phyloP scores from a whole-genome alignment of 176 grass and related monocot genomes.

The Musa troglodytarum region DNA sequence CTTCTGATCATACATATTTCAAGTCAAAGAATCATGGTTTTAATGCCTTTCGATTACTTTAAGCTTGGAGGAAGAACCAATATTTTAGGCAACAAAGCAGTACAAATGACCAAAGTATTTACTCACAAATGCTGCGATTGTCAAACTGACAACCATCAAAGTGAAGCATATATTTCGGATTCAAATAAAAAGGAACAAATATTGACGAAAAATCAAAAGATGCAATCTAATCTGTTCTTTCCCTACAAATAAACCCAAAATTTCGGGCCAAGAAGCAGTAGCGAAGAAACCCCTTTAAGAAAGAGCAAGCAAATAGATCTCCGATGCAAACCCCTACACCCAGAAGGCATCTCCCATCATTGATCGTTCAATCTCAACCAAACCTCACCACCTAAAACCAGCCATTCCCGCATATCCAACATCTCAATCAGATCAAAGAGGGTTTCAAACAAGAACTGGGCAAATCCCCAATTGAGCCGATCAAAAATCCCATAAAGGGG shows the following conservation, averaged over 20 bases:
- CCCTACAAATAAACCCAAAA: neutral
- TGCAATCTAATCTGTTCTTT: neutral
- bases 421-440: neutral
- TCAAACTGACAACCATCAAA: too few species aligned
- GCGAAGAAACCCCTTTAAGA: neutral
- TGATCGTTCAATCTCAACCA: too few species aligned
- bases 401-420: neutral
- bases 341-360: too few species aligned
- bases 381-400: neutral
- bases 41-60: too few species aligned
- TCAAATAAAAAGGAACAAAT: neutral
- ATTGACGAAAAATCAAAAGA: neutral
- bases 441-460: neutral
- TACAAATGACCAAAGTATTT: too few species aligned
- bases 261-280: too few species aligned
- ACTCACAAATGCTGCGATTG: too few species aligned
- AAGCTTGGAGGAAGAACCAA: too few species aligned
- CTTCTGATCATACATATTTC: too few species aligned
- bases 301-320: neutral
- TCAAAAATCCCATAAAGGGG: neutral
- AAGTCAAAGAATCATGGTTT: too few species aligned
- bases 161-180: too few species aligned
- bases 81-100: too few species aligned
- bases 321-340: neutral
- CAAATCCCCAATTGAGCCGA: neutral